Evolutionary conservation across 371 early-diverging fungal species (phyloP).

Genomic region (Mortierella sp.): DNA sequence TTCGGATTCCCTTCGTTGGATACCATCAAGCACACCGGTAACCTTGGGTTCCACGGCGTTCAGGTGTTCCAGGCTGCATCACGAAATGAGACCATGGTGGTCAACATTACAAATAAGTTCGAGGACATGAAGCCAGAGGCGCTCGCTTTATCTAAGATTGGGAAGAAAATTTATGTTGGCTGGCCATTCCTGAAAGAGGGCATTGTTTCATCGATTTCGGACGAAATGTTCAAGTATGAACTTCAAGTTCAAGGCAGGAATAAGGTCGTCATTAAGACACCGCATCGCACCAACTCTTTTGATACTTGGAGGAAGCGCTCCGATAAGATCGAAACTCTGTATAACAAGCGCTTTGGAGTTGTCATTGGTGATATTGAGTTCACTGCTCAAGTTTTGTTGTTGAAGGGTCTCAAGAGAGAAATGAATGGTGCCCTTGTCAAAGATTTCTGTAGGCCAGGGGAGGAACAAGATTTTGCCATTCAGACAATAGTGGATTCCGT

Average conservation of each 20-base stretch:
- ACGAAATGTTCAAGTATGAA: constrained; percentile 75
- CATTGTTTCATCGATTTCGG: constrained; percentile 80
- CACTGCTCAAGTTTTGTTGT: constrained; percentile 74
- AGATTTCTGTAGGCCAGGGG: constrained; percentile 79
- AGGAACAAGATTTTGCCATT: constrained; percentile 74
- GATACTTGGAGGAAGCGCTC: constrained; percentile 72
- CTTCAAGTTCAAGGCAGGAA: constrained; percentile 59
- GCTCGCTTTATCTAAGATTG: constrained; percentile 65
- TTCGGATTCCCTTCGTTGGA: constrained; percentile 94
- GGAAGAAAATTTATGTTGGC: constrained; percentile 73
- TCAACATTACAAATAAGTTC: constrained; percentile 70
- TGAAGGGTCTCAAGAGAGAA: constrained; percentile 79
- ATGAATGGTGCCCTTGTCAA: constrained; percentile 88
- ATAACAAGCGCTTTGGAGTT: constrained; percentile 73
- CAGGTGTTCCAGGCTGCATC: constrained; percentile 89
- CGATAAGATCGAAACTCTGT: constrained; percentile 68
- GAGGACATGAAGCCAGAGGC: constrained; percentile 65
- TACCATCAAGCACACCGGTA: constrained; percentile 78
- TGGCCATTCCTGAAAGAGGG: constrained; percentile 94
- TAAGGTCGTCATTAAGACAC: constrained; percentile 61
- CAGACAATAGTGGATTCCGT: constrained; percentile 76
- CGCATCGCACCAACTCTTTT: constrained; percentile 58
- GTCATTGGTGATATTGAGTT: constrained; percentile 78
- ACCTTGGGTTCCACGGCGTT: constrained; percentile 81
- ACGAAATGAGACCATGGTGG: constrained; percentile 85